phyloP scores from a whole-genome alignment of 257 asterid species.

The Fraxinus pennsylvanica region DNA sequence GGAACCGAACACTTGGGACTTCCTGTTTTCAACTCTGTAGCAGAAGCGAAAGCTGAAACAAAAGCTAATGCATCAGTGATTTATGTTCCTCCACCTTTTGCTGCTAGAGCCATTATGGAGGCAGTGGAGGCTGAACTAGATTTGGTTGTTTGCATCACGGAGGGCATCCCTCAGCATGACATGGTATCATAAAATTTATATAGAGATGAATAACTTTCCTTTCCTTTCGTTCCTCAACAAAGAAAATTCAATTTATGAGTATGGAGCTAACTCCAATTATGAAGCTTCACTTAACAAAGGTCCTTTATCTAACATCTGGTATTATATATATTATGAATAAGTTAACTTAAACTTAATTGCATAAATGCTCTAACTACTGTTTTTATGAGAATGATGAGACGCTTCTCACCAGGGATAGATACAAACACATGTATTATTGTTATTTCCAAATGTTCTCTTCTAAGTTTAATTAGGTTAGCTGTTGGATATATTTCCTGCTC shows the following conservation, averaged over 20 bases:
- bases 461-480: not conserved
- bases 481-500: not conserved
- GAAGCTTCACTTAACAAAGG: constrained; percentile 2
- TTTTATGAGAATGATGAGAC: not conserved
- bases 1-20: constrained; percentile 98
- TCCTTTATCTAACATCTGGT: too few species aligned
- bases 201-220: not conserved
- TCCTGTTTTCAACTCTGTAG: constrained; percentile 86
- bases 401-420: not conserved
- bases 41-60: constrained; percentile 94
- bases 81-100: constrained; percentile 96
- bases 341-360: too few species aligned
- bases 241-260: constrained; percentile 10
- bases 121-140: constrained; percentile 88
- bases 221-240: not conserved
- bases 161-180: constrained; percentile 95
- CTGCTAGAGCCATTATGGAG: constrained; percentile 89
- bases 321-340: too few species aligned
- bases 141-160: constrained; percentile 85
- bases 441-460: not conserved
- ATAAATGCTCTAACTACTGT: not conserved
- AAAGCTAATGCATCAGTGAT: constrained; percentile 91
- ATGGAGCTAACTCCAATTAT: not conserved
- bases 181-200: constrained; percentile 53
- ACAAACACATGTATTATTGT: not conserved